Evolutionary conservation across 2,329 filamentous ascomycete species (phyloP), one percentile per base, ranked within the genome.

Genomic region (Acephala macrosclerotiorum): DNA sequence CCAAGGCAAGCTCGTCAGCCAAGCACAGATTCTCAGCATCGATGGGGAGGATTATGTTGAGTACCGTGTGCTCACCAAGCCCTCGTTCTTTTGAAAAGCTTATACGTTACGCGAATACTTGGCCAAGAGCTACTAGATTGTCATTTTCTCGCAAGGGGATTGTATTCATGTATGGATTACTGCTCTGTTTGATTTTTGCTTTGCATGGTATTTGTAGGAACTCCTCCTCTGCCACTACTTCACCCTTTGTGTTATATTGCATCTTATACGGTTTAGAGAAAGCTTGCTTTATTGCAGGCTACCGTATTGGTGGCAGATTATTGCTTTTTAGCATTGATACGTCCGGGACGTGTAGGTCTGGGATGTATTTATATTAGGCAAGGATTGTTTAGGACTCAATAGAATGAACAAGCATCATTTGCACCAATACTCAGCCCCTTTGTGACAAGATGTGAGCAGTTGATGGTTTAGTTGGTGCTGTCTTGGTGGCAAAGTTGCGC

Each of bases 11-110:
- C 82, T 89, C n/a, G 87, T 88, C 35, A 87, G 85, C 56, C 83
- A 86, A 66, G 85, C 87, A 5, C 84, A 83, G 11, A 86, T 90
- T 25, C 83, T 90, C 71, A 88, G 80, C 57, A 90, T 90, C 66
- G 87, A 90, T 66, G 88, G 87, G 25, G 87, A 90, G 73, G 88
- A 90, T 68, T 90, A 87, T 66, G 87, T 90, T 38, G 88, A 90
- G 74, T 90, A 90, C 69, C 83, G 87, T 1, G 86, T 90, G 1
- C 81, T 90, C 29, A 89, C 85, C 0, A 89, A 88, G 77, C 86
- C 87, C 0, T 84, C 81, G 0, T 89, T 89, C 72, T 89, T 56
- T n/a, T 59, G 55, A 33, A 40, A n/a, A n/a, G 49, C 22, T 12
- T 8, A 29, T 12, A 29, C 14, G 7, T 29, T 4, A 14, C 18